phyloP scores from a whole-genome alignment of 306 rosid species.

The Citrullus amarus region DNA sequence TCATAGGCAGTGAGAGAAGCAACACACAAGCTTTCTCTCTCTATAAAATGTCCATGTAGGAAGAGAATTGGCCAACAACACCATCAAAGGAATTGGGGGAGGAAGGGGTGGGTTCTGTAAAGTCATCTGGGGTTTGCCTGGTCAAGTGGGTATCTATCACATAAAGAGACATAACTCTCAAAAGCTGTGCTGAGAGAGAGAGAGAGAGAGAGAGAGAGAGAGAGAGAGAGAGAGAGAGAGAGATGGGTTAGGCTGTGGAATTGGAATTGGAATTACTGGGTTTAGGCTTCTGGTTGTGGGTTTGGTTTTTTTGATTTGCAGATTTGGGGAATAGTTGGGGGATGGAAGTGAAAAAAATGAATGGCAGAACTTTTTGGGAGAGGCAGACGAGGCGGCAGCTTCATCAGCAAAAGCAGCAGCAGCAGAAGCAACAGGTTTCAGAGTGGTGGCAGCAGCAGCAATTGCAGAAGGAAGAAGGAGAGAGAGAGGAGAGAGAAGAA shows the following conservation, averaged over 20 bases:
- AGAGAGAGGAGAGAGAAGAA: conserved; percentile 3
- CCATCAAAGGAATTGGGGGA: neutral
- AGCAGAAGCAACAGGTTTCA: neutral
- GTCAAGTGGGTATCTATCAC: conserved; percentile 9
- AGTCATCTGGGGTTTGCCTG: conserved; percentile 9
- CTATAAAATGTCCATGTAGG: neutral
- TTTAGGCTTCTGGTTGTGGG: neutral
- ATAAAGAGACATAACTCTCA: conserved; percentile 8
- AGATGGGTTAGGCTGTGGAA: conserved; percentile 12
- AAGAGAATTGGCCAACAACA: neutral
- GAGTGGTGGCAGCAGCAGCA: conserved; percentile 14
- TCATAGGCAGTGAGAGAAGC: neutral
- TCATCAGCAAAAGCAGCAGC: neutral
- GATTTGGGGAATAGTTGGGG: neutral
- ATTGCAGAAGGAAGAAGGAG: neutral
- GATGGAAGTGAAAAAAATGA: conserved; percentile 10
- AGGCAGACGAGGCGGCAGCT: conserved; percentile 7
- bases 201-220: conserved; percentile 2
- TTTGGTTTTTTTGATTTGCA: conserved; percentile 4
- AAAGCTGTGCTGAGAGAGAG: conserved; percentile 6
- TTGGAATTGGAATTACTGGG: neutral
- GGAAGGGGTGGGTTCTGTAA: neutral
- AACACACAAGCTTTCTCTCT: neutral
- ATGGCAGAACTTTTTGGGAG: conserved; percentile 9
- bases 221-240: conserved; percentile 1